Base-by-base conservation (phyloP, 2,329 filamentous ascomycete species). In the Paecilomyces dactylethromorphus region DNA sequence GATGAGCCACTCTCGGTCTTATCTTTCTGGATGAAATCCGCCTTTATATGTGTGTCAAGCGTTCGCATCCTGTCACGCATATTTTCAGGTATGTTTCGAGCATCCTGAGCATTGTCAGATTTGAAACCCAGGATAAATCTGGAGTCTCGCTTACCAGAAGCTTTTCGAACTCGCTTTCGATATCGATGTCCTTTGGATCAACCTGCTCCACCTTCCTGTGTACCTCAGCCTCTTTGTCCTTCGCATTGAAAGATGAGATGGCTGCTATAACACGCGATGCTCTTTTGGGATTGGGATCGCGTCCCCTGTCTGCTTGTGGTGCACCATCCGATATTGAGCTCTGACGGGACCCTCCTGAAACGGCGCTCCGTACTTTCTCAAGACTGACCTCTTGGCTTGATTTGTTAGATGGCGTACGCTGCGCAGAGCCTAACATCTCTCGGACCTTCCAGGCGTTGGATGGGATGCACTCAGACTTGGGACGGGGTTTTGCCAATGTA, bases 41-140 rank as follows among this genome's bases (percentile, higher is more conserved):
- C 90, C 76, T 99, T 99, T 78, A 97, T 92, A 35, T 90, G 89
- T 64, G 91, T 84, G 62, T 90, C 91, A 60, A 99, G 79, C 58
- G 87, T 92, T 53, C 93, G 85, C 92, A 99, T 97, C 77, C 95
- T 95, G 74, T 93, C 91, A 58, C 93, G 84, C 81, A 96, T 92
- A 63, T 96, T 90, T 69, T 95, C 90, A 2, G 93, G 92, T 57
- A 97, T 96, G 68, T 97, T 96, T 63, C 93, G 85, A 18, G 92
- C 87, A 71, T 96, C 91, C 74, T 96, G 72, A 74, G 85, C 51
- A 57, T 54, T 3, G 53, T 56, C 18, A 45, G 54, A 31, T 21
- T 31, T 35, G n/a, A n/a, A 13, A 24, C 81, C 82, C 66, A 87
- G 84, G 54, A 33, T 86, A 79, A 62, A 85, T 82, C 59, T 74